A percentile compares a stretch with the other conserved stretches of the same genome.
Evolutionary conservation across 2,329 filamentous ascomycete genomes (phyloP).

Genomic region (Fusarium subglutinans): DNA sequence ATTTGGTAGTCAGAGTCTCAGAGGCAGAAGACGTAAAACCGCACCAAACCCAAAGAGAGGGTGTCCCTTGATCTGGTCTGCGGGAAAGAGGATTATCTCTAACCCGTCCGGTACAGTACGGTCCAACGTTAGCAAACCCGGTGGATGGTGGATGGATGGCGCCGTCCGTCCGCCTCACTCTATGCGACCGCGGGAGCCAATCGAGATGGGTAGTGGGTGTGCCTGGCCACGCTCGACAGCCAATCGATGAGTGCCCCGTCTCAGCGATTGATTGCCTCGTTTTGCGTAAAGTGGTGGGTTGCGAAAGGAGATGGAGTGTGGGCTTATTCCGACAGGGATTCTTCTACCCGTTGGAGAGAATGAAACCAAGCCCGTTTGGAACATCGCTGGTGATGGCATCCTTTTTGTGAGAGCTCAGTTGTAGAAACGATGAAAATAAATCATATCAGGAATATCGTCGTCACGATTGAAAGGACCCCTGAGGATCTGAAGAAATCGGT

Average conservation of each 20-base stretch:
- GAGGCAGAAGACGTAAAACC: neutral
- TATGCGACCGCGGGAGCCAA: constrained; percentile 39
- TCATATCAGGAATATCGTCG: neutral
- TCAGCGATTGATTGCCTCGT: constrained; percentile 44
- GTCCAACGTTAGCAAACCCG: constrained; percentile 1
- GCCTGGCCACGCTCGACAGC: constrained; percentile 34
- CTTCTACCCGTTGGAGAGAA: constrained; percentile 23
- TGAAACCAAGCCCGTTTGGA: constrained; percentile 13
- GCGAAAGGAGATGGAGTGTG: constrained; percentile 33
- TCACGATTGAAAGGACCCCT: neutral
- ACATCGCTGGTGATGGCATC: constrained; percentile 26
- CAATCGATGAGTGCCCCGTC: constrained; percentile 41
- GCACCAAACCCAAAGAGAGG: constrained; percentile 11
- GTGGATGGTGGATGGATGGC: constrained; percentile 2
- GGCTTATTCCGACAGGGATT: constrained; percentile 19
- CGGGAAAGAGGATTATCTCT: constrained; percentile 9
- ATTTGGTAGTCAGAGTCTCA: constrained; percentile 11
- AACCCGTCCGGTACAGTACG: neutral
- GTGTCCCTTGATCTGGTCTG: constrained; percentile 16
- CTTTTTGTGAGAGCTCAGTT: constrained; percentile 18
- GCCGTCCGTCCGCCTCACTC: constrained; percentile 42
- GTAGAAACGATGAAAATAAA: neutral
- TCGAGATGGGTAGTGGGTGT: constrained; percentile 35
- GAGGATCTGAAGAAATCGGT: constrained; percentile 5
- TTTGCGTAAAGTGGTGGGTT: constrained; percentile 37